phyloP scores from a whole-genome alignment of 2,329 filamentous ascomycete genomes.

The Ilyonectria mors-panacis region DNA sequence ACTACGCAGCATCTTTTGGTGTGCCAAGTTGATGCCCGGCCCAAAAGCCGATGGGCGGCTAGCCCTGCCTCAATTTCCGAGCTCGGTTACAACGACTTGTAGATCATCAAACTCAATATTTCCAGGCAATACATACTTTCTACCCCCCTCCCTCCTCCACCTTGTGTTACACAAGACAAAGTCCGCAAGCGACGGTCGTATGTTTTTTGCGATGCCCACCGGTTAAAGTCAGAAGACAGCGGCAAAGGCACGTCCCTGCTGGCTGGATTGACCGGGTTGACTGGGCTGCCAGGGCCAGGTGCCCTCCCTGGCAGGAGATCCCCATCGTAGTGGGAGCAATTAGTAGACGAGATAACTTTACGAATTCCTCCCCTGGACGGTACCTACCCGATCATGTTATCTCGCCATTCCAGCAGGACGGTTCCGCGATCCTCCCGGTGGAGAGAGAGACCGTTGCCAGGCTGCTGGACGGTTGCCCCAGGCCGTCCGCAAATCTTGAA shows the following conservation, averaged over 20 bases:
- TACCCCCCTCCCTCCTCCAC: neutral
- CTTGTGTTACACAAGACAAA: slow-evolving; percentile 24
- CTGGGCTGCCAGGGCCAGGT: slow-evolving; percentile 10
- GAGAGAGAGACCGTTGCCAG: neutral
- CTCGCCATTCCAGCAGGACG: slow-evolving; percentile 40
- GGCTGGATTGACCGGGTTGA: neutral
- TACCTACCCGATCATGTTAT: slow-evolving; percentile 22
- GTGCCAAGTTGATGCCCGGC: slow-evolving; percentile 9
- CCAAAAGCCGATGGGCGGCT: neutral
- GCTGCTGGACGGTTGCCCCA: no score
- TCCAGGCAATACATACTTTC: neutral
- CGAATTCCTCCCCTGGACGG: slow-evolving; percentile 28
- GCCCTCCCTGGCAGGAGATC: slow-evolving; percentile 20
- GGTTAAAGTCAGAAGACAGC: neutral
- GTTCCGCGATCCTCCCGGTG: slow-evolving; percentile 31
- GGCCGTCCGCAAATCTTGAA: neutral
- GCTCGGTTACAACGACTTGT: neutral
- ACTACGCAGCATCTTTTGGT: neutral
- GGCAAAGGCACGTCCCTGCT: neutral
- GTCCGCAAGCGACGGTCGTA: slow-evolving; percentile 12
- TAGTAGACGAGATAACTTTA: slow-evolving; percentile 24
- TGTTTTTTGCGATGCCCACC: slow-evolving; percentile 8
- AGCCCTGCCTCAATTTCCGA: neutral
- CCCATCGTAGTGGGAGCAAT: slow-evolving; percentile 15
- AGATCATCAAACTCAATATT: slow-evolving; percentile 14